These are phyloP conservation scores for Ceratocystis diversiconidia DNA, from an alignment of 2,329 filamentous ascomycete species.

Conservation along the genomic window DNA sequence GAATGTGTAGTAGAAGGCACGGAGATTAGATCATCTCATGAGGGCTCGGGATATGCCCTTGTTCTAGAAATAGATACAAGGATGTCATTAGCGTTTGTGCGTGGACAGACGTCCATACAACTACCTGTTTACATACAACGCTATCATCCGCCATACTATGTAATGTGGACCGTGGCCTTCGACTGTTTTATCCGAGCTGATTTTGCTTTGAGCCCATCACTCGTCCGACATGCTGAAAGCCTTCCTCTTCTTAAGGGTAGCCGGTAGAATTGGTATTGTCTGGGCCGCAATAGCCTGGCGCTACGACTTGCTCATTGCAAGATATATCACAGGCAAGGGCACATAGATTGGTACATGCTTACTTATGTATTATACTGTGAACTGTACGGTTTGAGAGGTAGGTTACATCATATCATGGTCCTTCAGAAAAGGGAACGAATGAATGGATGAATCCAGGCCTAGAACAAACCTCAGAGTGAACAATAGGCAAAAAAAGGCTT, in stretches of 20 bases:
- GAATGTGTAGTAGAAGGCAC: background rate
- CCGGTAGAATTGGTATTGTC: too few relatives aligned
- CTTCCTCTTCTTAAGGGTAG: too few relatives aligned
- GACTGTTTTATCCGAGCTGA: background rate
- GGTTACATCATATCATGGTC: background rate
- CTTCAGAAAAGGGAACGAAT: background rate
- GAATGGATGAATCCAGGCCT: background rate
- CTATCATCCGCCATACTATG: background rate
- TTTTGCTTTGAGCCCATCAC: too few relatives aligned
- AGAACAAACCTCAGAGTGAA: background rate
- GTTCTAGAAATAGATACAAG: slow-evolving; percentile 1
- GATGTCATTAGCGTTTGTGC: background rate
- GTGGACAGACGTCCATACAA: background rate
- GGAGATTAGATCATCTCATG: slow-evolving; percentile 2
- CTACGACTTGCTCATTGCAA: too few relatives aligned
- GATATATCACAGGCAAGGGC: background rate
- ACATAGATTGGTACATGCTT: background rate
- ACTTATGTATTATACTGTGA: background rate
- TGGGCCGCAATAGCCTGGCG: too few relatives aligned
- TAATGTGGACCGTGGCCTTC: too few relatives aligned
- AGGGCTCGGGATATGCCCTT: background rate
- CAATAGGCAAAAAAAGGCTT: background rate
- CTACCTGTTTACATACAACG: background rate
- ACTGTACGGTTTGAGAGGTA: background rate
- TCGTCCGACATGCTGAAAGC: too few relatives aligned